Conservation (phyloP, 140 eudicot genomes). For the Flaveria floridana region DNA sequence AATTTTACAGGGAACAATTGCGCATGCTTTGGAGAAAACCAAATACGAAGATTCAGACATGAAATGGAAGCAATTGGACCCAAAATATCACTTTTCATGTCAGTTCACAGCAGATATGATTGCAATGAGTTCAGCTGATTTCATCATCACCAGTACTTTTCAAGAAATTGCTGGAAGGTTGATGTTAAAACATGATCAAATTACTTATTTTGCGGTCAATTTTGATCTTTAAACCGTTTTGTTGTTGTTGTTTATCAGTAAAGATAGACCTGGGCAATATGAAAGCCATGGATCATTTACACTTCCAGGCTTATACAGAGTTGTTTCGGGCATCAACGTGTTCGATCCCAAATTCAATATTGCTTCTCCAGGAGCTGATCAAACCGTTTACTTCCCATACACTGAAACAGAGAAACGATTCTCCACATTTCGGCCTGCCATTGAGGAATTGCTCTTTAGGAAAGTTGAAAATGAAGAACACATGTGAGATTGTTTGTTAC, state of each 20-base stretch:
- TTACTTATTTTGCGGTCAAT: not conserved
- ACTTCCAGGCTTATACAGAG: conserved; percentile 84
- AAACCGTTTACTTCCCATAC: conserved; percentile 81
- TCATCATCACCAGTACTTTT: conserved; percentile 92
- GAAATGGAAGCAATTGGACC: conserved; percentile 79
- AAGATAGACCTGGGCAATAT: conserved; percentile 96
- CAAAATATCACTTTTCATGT: conserved; percentile 91
- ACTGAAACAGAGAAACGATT: conserved; percentile 71
- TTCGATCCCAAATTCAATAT: conserved; percentile 96
- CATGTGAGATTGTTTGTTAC: conserved; percentile 50
- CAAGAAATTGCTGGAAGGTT: conserved; percentile 99
- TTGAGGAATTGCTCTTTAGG: conserved; percentile 74
- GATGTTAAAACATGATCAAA: conserved; percentile 18
- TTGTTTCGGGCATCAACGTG: conserved; percentile 85
- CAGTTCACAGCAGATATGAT: conserved; percentile 94
- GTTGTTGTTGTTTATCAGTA: conserved; percentile 51
- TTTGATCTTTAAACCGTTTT: conserved; percentile 2
- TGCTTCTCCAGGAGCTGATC: conserved; percentile 98
- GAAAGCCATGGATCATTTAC: conserved; percentile 87
- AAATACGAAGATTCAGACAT: conserved; percentile 98
- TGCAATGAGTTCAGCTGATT: conserved; percentile 95
- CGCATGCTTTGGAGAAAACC: conserved; percentile 98
- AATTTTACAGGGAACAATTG: conserved; percentile 74
- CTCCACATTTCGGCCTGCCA: conserved; percentile 64
- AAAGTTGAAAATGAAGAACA: conserved; percentile 74